Evolutionary conservation across 108 stramenopile species (phyloP), one percentile per base, ranked within the genome.

Genomic region (Discostella pseudostelligera): DNA sequence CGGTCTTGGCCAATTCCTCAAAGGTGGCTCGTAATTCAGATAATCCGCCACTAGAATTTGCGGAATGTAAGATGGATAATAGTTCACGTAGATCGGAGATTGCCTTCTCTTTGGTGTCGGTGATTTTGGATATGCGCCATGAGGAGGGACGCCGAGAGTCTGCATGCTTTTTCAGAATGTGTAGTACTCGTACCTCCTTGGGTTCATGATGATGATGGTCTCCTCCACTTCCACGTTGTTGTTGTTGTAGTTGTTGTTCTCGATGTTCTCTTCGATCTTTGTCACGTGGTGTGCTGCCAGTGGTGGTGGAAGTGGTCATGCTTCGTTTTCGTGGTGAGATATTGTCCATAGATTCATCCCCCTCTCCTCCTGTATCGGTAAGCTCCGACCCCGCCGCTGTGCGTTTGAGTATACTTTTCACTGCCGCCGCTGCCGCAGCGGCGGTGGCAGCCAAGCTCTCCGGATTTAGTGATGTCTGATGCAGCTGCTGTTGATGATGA

Each of bases 81-180:
- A 91, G 39, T 28, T 83, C 86, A 26, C 70, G 40, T 42, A 94
- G 50, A 65, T 90, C 87, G 48, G 77, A 68, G 2, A 70, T 78
- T 0, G 94, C 94, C 65, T 90, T 85, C 63, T 91, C 82, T 29
- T 69, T 70, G 4, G 87, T 80, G 19, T 74, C 49, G 17, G 89
- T 93, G 45, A 95, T 88, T 56, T 85, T 81, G 3, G 81, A 36
- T 20, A 78, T 51, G 9, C 90, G 67, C 94, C 94, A 93, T 8
- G 83, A 85, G 47, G 80, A 55, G 2, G 94, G 94, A 17, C 87
- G 78, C 0, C 84, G 74, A 1, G 84, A 86, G 4, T 59, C 89
- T 8, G 71, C 81, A 74, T 95, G 94, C 62, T 95, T 95, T 58
- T 87, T 84, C 25, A 95, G 53, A 43, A 95, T 90, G 67, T 95